phyloP scores from a whole-genome alignment of 129 eudicot species.

The Calendula officinalis region DNA sequence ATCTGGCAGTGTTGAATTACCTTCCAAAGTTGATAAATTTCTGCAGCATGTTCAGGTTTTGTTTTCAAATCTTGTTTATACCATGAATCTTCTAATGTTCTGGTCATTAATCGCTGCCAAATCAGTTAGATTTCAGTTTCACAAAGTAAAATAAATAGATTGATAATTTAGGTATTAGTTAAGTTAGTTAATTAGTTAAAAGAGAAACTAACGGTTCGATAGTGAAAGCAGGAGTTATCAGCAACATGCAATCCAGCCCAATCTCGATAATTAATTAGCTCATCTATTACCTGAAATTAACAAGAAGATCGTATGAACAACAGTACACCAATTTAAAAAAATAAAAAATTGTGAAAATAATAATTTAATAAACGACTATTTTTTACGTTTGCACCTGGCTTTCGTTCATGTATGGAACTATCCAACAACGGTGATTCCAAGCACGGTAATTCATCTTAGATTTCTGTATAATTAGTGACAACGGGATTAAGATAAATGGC shows the following conservation, averaged over 20 bases:
- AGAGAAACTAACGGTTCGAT: constrained; percentile 58
- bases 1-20: constrained; percentile 23
- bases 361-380: constrained; percentile 4
- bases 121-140: constrained; percentile 29
- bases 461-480: constrained; percentile 47
- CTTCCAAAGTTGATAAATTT: constrained; percentile 55
- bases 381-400: constrained; percentile 50
- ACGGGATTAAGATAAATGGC: constrained; percentile 3
- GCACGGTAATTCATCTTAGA: constrained; percentile 97
- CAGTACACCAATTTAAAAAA: neutral
- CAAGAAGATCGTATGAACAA: constrained; percentile 11
- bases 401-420: constrained; percentile 66
- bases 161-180: neutral
- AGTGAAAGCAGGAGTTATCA: constrained; percentile 93
- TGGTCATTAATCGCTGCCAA: constrained; percentile 70
- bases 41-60: constrained; percentile 26
- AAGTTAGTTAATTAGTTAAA: constrained; percentile 8
- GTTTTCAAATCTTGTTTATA: constrained; percentile 35
- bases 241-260: constrained; percentile 94
- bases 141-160: neutral
- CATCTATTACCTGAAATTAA: constrained; percentile 52
- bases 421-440: constrained; percentile 92
- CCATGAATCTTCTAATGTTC: constrained; percentile 48
- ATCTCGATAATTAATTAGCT: constrained; percentile 48
- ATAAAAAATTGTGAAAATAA: neutral